phyloP scores from a whole-genome alignment of 2,329 filamentous ascomycete genomes.

The Fusarium sororula region DNA sequence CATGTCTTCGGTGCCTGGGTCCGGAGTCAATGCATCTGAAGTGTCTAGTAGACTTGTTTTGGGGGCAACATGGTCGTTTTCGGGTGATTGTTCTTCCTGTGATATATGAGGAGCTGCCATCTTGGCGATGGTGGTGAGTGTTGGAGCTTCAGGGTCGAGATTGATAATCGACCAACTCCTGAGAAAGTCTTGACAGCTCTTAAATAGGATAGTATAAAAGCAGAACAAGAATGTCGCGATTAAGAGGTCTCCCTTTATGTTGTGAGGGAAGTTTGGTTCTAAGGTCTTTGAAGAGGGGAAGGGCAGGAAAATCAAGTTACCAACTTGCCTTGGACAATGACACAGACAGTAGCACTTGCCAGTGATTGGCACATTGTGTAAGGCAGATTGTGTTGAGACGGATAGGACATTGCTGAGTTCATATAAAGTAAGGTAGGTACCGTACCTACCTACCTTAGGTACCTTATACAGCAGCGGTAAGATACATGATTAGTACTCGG shows the following conservation, averaged over 20 bases:
- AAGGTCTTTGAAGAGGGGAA: not conserved
- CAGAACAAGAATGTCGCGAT: not conserved
- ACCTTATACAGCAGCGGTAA: not conserved
- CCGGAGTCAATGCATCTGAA: constrained; percentile 52
- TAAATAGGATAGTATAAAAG: not conserved
- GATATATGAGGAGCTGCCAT: constrained; percentile 26
- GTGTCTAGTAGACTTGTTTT: constrained; percentile 35
- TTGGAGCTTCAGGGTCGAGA: not conserved
- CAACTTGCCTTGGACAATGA: not conserved
- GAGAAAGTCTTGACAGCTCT: not conserved
- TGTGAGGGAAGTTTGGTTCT: not conserved
- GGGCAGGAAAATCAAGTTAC: not conserved
- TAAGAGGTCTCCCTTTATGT: constrained; percentile 10
- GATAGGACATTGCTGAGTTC: not conserved
- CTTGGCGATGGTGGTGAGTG: constrained; percentile 21
- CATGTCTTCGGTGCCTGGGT: constrained; percentile 77
- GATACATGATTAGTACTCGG: not conserved
- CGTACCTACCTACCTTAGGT: not conserved
- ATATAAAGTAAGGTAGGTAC: not conserved
- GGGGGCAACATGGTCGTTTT: constrained; percentile 5
- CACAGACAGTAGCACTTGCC: constrained; percentile 2
- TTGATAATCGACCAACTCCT: not conserved
- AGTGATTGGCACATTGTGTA: not conserved
- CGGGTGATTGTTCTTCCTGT: constrained; percentile 21
- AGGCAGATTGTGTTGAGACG: not conserved